Evolutionary conservation across 441 rosid species (phyloP).

Genomic region (Gossypium davidsonii): DNA sequence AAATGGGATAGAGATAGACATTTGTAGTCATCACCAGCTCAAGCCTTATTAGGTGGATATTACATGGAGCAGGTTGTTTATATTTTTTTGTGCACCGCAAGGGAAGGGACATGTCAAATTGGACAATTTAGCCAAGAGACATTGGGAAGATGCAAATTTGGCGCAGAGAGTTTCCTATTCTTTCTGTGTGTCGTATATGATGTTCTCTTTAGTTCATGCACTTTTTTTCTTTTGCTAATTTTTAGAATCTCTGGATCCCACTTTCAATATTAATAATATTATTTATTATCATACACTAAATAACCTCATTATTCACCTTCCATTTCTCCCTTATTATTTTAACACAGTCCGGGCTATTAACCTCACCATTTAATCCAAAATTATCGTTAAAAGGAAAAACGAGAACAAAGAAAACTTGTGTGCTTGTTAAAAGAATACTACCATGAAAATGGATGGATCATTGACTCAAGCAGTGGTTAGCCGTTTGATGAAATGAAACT

Average conservation of each 20-base stretch:
- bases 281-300: background rate
- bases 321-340: too few species aligned
- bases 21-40: background rate
- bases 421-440: background rate
- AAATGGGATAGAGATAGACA: background rate
- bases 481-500: background rate
- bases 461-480: background rate
- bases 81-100: background rate
- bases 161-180: constrained; percentile 8
- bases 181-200: constrained; percentile 26
- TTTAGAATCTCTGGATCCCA: constrained; percentile 27
- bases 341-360: too few species aligned
- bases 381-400: background rate
- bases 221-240: constrained; percentile 20
- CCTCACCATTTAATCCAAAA: background rate
- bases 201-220: constrained; percentile 27
- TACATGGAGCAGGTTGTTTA: background rate
- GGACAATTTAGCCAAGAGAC: constrained; percentile 3
- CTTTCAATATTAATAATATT: background rate
- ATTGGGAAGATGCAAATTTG: constrained; percentile 20
- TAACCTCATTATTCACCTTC: background rate
- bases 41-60: background rate
- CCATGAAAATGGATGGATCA: background rate
- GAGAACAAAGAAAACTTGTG: background rate
- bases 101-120: background rate